Base-by-base conservation (phyloP, 257 asterid genomes). In the Schizonepeta tenuifolia region DNA sequence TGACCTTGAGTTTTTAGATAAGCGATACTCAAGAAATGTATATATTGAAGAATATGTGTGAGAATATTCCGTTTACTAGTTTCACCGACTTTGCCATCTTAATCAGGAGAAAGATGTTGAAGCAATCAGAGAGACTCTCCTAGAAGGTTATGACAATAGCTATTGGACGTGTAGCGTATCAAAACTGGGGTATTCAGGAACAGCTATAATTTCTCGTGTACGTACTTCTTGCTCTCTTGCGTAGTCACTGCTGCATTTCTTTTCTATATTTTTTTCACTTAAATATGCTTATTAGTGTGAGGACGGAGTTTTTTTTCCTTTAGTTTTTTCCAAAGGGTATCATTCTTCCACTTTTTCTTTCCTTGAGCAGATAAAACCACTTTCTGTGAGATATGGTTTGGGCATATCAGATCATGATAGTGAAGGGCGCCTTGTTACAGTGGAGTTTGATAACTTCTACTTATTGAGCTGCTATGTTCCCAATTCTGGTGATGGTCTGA, bases 131-230 rank as follows among this genome's bases (percentile, higher is more conserved):
- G 82, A 82, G 70, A 76, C 81, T 57, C 94, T 94, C 46, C 76
- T 90, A 56, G 90, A 90, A 78, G 96, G 89, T 72, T 94, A 88
- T 70, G 85, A 88, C 70, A 80, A 88, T 79, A 91, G 92, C 84
- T 91, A 86, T 80, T 94, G 99, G 98, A 88, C 92, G 1, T 94
- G 99, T 65, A 94, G 99, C 70, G 86, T 85, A 69, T 78, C 97
- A 10, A 94, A 94, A 73, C 91, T 87, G 77, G 99, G 99, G 49
- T 94, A 94, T 82, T 88, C 99, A 41, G 98, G 98, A 67, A 83
- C 99, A 50, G 96, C 99, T 72, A 83, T 94, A 75, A 88, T 94
- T 80, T 94, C 99, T 61, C 88, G 96, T 84, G 99, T 92, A 84
- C 70, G 65, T 47, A 60, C 38, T 57, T 70, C 55, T 57, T 63